Percentiles rank a stretch among this genome's conserved stretches.
phyloP scores from a whole-genome alignment of 129 eudicot genomes.

The Artemisia annua region DNA sequence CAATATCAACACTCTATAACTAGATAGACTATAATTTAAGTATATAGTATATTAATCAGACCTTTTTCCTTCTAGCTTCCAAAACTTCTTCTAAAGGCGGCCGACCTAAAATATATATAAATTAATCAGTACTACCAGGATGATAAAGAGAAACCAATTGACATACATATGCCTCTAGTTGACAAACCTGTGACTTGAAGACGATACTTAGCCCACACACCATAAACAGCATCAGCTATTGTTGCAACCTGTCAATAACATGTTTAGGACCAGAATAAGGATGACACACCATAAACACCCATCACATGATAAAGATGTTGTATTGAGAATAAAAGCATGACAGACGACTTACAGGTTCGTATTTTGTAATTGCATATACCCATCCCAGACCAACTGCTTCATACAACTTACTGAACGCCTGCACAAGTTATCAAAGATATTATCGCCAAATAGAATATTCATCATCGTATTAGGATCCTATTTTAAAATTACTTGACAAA shows the following conservation, averaged over 20 bases:
- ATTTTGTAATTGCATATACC: conserved; percentile 3
- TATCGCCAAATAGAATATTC: too few relatives aligned
- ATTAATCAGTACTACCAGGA: conserved; percentile 9
- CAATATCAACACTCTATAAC: too few relatives aligned
- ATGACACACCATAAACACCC: too few relatives aligned
- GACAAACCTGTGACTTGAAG: conserved; percentile 67
- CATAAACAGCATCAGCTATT: conserved; percentile 79
- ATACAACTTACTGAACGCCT: conserved; percentile 58
- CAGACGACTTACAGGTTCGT: conserved; percentile 70
- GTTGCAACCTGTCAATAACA: conserved; percentile 62
- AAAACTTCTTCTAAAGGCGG: conserved; percentile 87
- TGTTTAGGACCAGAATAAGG: not conserved
- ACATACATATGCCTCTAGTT: not conserved
- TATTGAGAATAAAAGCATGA: not conserved
- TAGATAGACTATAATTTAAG: not conserved
- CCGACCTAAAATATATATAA: conserved; percentile 55
- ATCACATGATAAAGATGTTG: not conserved
- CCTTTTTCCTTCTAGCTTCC: conserved; percentile 80
- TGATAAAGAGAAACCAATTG: conserved; percentile 12
- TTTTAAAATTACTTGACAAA: too few relatives aligned
- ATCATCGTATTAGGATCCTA: too few relatives aligned
- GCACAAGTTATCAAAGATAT: conserved; percentile 17
- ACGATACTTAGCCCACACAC: conserved; percentile 93
- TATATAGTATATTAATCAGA: conserved; percentile 9
- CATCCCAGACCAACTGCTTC: too few relatives aligned